Evolutionary conservation across 805 yeast genomes (phyloP).

Genomic region (Wickerhamiella spandovensis): DNA sequence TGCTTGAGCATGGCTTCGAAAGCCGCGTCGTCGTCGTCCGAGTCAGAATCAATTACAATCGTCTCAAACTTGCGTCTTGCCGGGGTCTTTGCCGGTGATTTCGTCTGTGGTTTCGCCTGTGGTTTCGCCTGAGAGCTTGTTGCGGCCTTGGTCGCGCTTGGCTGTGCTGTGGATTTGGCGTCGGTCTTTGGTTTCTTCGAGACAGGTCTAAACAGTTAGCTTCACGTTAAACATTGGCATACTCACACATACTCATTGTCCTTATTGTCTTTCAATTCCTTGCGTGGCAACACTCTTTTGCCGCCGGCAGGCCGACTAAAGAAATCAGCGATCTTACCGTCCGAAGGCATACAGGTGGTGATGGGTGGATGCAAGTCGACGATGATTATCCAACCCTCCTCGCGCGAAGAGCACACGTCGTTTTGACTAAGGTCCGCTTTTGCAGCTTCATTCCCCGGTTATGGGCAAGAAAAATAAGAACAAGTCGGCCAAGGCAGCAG

Average conservation of each 20-base stretch:
- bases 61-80: neutral
- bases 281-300: neutral
- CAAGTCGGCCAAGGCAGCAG: neutral
- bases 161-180: too few relatives aligned
- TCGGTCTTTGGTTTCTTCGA: neutral
- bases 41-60: neutral
- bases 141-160: too few relatives aligned
- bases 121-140: neutral
- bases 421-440: neutral
- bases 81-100: neutral
- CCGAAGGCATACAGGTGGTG: neutral
- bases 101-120: neutral
- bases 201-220: neutral
- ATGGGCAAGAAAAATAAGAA: neutral
- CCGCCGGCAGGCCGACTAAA: neutral
- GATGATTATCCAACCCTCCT: neutral
- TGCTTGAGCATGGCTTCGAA: neutral
- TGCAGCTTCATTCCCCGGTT: neutral
- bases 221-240: neutral
- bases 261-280: neutral
- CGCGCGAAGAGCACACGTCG: neutral
- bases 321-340: constrained; percentile 1
- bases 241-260: neutral
- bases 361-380: neutral
- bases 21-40: neutral